Conservation (phyloP, 371 early-diverging fungal genomes). For the Rhizopus arrhizus region DNA sequence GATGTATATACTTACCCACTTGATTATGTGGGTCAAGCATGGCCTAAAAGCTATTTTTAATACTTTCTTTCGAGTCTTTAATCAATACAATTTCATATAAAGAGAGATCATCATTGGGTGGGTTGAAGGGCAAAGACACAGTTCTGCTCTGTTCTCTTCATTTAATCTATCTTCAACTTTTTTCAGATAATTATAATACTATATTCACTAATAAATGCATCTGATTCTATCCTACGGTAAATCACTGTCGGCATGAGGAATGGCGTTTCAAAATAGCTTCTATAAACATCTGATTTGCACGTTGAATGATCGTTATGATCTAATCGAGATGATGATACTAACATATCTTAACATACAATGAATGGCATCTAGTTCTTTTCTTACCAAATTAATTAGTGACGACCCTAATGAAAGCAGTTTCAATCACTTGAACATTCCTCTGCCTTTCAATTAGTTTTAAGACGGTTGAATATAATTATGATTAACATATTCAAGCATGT, state of each 20-base stretch:
- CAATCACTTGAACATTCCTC: slow-evolving; percentile 88
- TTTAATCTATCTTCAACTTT: slow-evolving; percentile 83
- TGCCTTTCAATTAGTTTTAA: slow-evolving; percentile 82
- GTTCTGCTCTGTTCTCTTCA: slow-evolving; percentile 84
- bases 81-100: slow-evolving; percentile 83
- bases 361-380: not conserved
- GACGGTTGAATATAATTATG: slow-evolving; percentile 80
- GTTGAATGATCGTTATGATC: slow-evolving; percentile 80
- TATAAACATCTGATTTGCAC: slow-evolving; percentile 85
- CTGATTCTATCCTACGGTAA: slow-evolving; percentile 86
- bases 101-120: slow-evolving; percentile 74
- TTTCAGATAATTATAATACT: slow-evolving; percentile 91
- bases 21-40: slow-evolving; percentile 83
- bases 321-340: slow-evolving; percentile 75
- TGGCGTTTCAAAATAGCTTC: slow-evolving; percentile 78
- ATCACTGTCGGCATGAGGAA: slow-evolving; percentile 79
- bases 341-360: not conserved
- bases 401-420: slow-evolving; percentile 80
- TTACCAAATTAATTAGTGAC: slow-evolving; percentile 90
- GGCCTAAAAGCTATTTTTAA: slow-evolving; percentile 87
- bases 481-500: slow-evolving; percentile 80
- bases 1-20: slow-evolving; percentile 52
- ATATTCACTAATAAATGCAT: slow-evolving; percentile 83
- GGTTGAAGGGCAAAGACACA: slow-evolving; percentile 84
- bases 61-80: slow-evolving; percentile 72